Base-by-base conservation (phyloP, 2,329 filamentous ascomycete genomes). In the Lanzia echinophila region DNA sequence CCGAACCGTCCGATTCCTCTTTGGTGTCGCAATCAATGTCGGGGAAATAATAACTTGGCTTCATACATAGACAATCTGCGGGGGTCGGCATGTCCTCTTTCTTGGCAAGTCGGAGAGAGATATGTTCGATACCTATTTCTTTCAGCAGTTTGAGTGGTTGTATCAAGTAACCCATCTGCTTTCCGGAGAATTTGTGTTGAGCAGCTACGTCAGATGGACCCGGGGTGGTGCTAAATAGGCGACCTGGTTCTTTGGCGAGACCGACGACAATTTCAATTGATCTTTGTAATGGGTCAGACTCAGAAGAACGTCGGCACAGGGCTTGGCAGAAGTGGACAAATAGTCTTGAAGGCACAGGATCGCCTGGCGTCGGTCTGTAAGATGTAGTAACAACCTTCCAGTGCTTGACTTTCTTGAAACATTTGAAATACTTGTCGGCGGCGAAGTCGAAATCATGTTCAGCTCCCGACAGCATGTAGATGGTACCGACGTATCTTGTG, bases 311-410 rank as follows among this genome's bases (percentile, higher is more conserved):
- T 41, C 17, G 13, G 28, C 33, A 48, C 15, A 54, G 11, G 3
- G 38, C 39, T 28, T 54, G 52, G 32, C 52, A 54, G 32, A 54
- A 54, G n/a, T 54, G 46, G 39, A 54, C 52, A 32, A 54, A 54
- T 15, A 38, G 36, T 19, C 43, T 54, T 20, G 52, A 19, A 13
- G 52, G 52, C 15, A 42, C 19, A 2, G 52, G 46, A 13, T 39
- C 38, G 2, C 12, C n/a, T 24, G 28, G 32, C 15, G 20, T 31
- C 19, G 52, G 52, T 10, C 17, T 50, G 15, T 54, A 50, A 19
- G 52, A 32, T 6, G 32, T 20, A 3, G 52, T 50, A 15, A 54
- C n/a, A 17, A 54, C 31, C 32, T 38, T 49, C 52, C 52, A 54
- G 15, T 43, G 38, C 17, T 43, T 50, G 17, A 54, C 46, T 8